A percentile compares a stretch with the other conserved stretches of the same genome.
These are phyloP conservation scores for Cladosporium phlei DNA, from an alignment of 2,329 filamentous ascomycete species.

Conservation along the genomic window DNA sequence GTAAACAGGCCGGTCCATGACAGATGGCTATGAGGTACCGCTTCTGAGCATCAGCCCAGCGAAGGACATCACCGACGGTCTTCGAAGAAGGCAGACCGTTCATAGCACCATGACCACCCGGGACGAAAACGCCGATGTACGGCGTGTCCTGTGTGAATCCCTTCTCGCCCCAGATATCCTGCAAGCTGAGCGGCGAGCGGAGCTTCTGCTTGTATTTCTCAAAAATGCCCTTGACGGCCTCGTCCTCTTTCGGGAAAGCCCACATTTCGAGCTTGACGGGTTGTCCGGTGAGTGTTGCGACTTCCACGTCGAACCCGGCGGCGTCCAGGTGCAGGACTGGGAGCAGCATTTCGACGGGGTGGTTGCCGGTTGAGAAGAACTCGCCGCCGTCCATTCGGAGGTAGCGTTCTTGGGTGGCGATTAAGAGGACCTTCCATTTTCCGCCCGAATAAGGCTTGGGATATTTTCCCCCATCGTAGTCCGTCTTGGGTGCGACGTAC, in stretches of 20 bases:
- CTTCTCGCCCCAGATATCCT: slow-evolving; percentile 18
- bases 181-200: slow-evolving; percentile 16
- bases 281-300: slow-evolving; percentile 20
- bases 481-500: slow-evolving; percentile 20
- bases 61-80: slow-evolving; percentile 17
- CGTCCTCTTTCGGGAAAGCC: slow-evolving; percentile 20
- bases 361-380: slow-evolving; percentile 23
- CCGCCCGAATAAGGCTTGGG: slow-evolving; percentile 20
- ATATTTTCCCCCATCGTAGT: slow-evolving; percentile 21
- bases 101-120: slow-evolving; percentile 20
- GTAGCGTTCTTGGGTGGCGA: slow-evolving; percentile 22
- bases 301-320: slow-evolving; percentile 20
- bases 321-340: slow-evolving; percentile 20
- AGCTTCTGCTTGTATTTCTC: slow-evolving; percentile 20
- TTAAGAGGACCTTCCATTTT: slow-evolving; percentile 22
- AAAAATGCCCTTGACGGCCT: slow-evolving; percentile 18
- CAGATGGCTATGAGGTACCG: slow-evolving; percentile 20
- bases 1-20: slow-evolving; percentile 19
- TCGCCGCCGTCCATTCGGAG: slow-evolving; percentile 18
- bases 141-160: slow-evolving; percentile 21
- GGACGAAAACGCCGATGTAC: slow-evolving; percentile 20
- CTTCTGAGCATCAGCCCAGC: slow-evolving; percentile 19
- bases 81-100: slow-evolving; percentile 19
- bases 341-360: slow-evolving; percentile 22
- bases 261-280: slow-evolving; percentile 23